Evolutionary conservation across 192 early-diverging fungal genomes (phyloP).

Genomic region (Coemansia umbellata): DNA sequence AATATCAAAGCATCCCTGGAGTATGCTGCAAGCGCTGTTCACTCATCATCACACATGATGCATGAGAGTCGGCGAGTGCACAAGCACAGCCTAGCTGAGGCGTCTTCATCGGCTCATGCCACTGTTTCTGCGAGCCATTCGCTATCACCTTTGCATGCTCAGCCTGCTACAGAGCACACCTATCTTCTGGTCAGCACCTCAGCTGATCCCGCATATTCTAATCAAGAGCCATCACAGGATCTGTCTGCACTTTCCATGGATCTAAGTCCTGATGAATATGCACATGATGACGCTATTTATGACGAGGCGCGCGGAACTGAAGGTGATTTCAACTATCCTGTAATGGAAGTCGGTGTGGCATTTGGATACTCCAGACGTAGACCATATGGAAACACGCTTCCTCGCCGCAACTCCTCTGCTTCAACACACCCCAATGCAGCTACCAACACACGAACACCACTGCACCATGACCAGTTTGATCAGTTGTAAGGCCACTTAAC

Average conservation of each 20-base stretch:
- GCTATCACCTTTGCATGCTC: neutral
- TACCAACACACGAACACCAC: neutral
- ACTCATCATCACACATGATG: slow-evolving; percentile 30
- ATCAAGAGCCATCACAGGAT: neutral
- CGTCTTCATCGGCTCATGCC: slow-evolving; percentile 1
- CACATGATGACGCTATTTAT: slow-evolving; percentile 32
- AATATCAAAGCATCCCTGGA: slow-evolving; percentile 8
- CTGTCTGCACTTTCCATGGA: slow-evolving; percentile 45
- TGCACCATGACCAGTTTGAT: neutral
- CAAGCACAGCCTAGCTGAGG: slow-evolving; percentile 2
- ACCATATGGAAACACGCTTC: slow-evolving; percentile 33
- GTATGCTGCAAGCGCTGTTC: slow-evolving; percentile 32
- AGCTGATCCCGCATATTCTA: neutral
- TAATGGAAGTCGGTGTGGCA: slow-evolving; percentile 48
- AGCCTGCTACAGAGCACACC: slow-evolving; percentile 32
- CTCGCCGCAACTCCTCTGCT: slow-evolving; percentile 3
- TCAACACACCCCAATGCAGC: neutral
- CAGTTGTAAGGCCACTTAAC: neutral
- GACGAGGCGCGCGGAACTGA: slow-evolving; percentile 39
- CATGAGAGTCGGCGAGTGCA: slow-evolving; percentile 36
- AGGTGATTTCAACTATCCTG: slow-evolving; percentile 51
- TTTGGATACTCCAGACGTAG: slow-evolving; percentile 42
- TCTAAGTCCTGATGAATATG: slow-evolving; percentile 7
- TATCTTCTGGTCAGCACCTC: slow-evolving; percentile 4
- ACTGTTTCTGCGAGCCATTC: neutral